These are phyloP conservation scores for Mucor plumbeus DNA, from an alignment of 371 early-diverging fungal genomes.

Conservation along the genomic window DNA sequence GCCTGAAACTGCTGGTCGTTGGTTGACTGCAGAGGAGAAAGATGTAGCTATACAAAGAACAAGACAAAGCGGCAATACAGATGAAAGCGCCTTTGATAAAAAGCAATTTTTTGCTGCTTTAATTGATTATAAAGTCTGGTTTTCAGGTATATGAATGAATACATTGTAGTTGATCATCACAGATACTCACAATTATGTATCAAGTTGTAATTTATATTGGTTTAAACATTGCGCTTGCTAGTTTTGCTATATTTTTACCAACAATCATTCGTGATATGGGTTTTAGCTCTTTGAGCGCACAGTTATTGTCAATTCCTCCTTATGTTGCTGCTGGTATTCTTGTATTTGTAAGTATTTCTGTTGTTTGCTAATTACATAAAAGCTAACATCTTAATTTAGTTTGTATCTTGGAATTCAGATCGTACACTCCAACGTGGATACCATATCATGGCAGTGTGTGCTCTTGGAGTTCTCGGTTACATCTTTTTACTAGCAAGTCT, in stretches of 20 bases:
- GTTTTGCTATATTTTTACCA: slow-evolving; percentile 47
- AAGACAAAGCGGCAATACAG: slow-evolving; percentile 34
- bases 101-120: slow-evolving; percentile 44
- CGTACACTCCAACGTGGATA: slow-evolving; percentile 43
- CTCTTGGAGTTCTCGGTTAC: slow-evolving; percentile 42
- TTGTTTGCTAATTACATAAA: not conserved
- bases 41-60: slow-evolving; percentile 40
- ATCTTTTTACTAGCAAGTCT: slow-evolving; percentile 43
- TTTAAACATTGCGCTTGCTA: slow-evolving; percentile 42
- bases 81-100: slow-evolving; percentile 38
- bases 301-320: slow-evolving; percentile 46
- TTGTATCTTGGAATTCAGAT: slow-evolving; percentile 48
- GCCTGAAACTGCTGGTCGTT: slow-evolving; percentile 40
- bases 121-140: slow-evolving; percentile 43
- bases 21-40: slow-evolving; percentile 47
- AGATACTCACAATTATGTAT: not conserved
- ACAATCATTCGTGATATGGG: slow-evolving; percentile 49
- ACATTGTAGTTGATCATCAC: too few species aligned
- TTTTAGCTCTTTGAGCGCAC: slow-evolving; percentile 38
- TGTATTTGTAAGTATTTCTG: slow-evolving; percentile 35
- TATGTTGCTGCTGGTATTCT: slow-evolving; percentile 40
- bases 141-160: slow-evolving; percentile 29
- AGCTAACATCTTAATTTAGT: slow-evolving; percentile 4
- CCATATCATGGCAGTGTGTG: slow-evolving; percentile 36
- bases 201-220: slow-evolving; percentile 50